Evolutionary conservation across 257 asterid genomes (phyloP), one percentile per base, ranked within the genome.

Genomic region (Orobanche coerulescens): DNA sequence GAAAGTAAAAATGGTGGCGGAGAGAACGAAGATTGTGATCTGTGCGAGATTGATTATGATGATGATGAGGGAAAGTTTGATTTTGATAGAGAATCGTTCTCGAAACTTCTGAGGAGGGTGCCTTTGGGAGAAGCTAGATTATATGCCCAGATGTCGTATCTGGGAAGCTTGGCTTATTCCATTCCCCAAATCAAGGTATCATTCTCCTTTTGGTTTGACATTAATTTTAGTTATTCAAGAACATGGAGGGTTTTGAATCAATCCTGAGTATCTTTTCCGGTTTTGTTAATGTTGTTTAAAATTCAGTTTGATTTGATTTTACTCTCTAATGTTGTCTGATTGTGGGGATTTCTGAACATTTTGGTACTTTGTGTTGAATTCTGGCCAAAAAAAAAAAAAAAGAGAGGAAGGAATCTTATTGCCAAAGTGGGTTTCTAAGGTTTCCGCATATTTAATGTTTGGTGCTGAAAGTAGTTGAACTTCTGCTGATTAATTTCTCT

Each of bases 101-200:
- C 94, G 4, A 93, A 87, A 71, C 79, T 93, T 34, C 83, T 93
- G 6, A 71, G 71, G 14, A 87, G 74, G 74, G 99, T 93, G 74
- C 74, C 99, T 4, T 74, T 93, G 68, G 71, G 75, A 6, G 96
- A 90, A 75, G 92, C 95, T 55, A 78, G 95, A 62, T 83, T 83
- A 61, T 87, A 84, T 78, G 87, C 96, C 47, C 75, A 69, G 56
- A 68, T 93, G 92, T 83, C 95, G 56, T 81, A 79, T 76, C 75
- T 93, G 78, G 97, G 99, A 49, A 78, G 70, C 60, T 75, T 89
- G 81, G 96, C 99, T 72, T 93, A 93, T 76, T 71, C 85, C 10
- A 82, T 93, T 0, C 75, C 99, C 16, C 82, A 76, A 55, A 93
- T 93, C 67, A 90, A 90, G 99, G 99, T 93, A 55, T 14, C 16